phyloP scores from a whole-genome alignment of 768 basidiomycete species.

The Lanmaoa pseudosensibilis region DNA sequence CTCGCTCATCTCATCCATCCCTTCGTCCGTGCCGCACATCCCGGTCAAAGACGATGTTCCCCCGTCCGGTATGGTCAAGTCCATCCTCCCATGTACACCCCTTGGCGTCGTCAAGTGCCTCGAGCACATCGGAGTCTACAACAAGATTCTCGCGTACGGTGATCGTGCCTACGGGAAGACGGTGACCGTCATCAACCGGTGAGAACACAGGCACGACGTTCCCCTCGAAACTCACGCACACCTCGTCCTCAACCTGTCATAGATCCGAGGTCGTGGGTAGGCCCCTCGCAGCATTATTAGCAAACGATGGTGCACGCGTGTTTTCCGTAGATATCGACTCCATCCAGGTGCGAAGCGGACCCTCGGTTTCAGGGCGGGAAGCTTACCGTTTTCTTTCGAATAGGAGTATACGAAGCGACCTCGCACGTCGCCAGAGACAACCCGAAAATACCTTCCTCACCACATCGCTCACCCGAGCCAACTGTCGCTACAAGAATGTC shows the following conservation, averaged over 20 bases:
- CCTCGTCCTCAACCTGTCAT: not conserved
- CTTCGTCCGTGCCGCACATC: conserved; percentile 30
- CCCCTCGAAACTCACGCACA: conserved; percentile 2
- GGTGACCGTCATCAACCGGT: conserved; percentile 94
- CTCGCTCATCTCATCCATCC: conserved; percentile 55
- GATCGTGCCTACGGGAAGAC: conserved; percentile 93
- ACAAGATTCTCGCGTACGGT: conserved; percentile 87
- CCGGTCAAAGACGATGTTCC: conserved; percentile 56
- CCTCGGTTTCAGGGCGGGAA: not conserved
- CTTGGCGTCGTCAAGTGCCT: conserved; percentile 95
- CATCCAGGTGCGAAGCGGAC: conserved; percentile 57
- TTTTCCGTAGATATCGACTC: conserved; percentile 95
- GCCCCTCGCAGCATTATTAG: conserved; percentile 90
- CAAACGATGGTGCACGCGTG: conserved; percentile 96
- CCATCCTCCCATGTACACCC: conserved; percentile 96
- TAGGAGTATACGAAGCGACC: conserved; percentile 95
- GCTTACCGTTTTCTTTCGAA: not conserved
- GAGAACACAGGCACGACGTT: conserved; percentile 10
- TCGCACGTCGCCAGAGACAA: conserved; percentile 36
- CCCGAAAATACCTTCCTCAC: conserved; percentile 74
- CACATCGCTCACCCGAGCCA: conserved; percentile 76
- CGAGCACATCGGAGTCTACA: conserved; percentile 91
- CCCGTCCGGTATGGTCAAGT: conserved; percentile 88
- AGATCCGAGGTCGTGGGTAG: conserved; percentile 97
- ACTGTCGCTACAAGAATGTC: conserved; percentile 73